Conservation (phyloP, 768 basidiomycete species). For the Collybia nuda region DNA sequence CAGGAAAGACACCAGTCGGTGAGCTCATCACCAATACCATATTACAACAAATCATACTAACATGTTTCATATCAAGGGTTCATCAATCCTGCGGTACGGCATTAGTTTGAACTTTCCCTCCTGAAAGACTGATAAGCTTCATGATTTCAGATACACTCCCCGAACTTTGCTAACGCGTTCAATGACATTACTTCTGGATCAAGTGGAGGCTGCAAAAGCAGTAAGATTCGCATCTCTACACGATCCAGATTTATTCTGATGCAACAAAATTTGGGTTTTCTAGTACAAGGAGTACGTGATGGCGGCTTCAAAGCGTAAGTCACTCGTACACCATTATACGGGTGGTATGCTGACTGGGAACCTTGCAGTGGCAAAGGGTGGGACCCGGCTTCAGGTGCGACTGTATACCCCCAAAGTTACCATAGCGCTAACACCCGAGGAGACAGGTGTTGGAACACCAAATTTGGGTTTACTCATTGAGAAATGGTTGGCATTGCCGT, state of each 20-base stretch:
- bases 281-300: conserved; percentile 30
- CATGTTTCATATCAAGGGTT: conserved; percentile 24
- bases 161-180: conserved; percentile 32
- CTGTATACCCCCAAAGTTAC: neutral
- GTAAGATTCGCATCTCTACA: conserved; percentile 15
- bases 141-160: conserved; percentile 22
- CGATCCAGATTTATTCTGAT: neutral
- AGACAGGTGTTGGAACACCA: conserved; percentile 41
- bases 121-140: neutral
- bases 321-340: neutral
- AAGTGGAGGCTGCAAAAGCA: conserved; percentile 45
- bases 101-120: neutral
- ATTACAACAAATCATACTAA: conserved; percentile 20
- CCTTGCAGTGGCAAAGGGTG: conserved; percentile 32
- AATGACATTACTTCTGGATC: conserved; percentile 42
- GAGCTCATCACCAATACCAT: neutral
- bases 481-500: conserved; percentile 36
- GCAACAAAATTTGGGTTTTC: neutral
- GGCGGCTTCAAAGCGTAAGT: conserved; percentile 36
- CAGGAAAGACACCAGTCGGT: conserved; percentile 34
- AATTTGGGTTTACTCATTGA: conserved; percentile 38
- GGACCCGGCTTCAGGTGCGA: conserved; percentile 42
- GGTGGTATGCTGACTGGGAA: neutral
- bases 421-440: neutral
- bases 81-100: conserved; percentile 41